These are phyloP conservation scores for Sarcocystis neurona DNA, from an alignment of 169 alveolate species.

Conservation along the genomic window DNA sequence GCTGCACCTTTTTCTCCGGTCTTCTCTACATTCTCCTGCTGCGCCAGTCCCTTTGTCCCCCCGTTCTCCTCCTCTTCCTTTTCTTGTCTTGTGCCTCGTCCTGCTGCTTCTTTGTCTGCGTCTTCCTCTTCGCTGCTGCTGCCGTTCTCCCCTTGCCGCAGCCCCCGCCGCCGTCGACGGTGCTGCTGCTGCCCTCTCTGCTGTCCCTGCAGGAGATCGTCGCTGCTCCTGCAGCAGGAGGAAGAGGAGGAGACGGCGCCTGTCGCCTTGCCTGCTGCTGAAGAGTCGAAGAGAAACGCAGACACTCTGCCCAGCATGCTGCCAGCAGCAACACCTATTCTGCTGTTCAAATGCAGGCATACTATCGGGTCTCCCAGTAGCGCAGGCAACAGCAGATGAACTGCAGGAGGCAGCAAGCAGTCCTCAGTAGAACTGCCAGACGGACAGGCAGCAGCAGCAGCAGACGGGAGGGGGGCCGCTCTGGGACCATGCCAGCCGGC, in stretches of 20 bases:
- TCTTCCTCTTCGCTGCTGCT: no score
- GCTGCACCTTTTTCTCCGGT: no score
- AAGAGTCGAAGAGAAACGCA: not conserved
- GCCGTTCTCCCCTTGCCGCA: no score
- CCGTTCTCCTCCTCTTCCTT: no score
- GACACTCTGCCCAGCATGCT: conserved; percentile 58
- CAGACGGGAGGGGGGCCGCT: no score
- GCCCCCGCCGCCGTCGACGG: not conserved
- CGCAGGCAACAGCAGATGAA: conserved; percentile 52
- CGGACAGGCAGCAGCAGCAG: not conserved
- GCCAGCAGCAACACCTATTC: conserved; percentile 63
- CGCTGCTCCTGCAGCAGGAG: not conserved
- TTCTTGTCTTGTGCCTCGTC: no score
- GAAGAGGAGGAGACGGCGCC: no score
- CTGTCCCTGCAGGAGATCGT: not conserved
- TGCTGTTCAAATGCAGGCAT: conserved; percentile 28
- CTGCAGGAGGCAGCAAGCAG: not conserved
- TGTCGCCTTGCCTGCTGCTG: no score
- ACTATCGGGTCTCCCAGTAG: conserved; percentile 53
- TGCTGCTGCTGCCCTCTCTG: not conserved
- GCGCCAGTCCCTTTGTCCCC: no score
- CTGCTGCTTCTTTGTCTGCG: no score
- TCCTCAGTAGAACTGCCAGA: not conserved
- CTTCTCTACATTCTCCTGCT: not conserved
- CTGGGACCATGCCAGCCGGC: no score